These are phyloP conservation scores for Papiliotrema flavescens DNA, from an alignment of 1,284 basidiomycete species.

Conservation along the genomic window DNA sequence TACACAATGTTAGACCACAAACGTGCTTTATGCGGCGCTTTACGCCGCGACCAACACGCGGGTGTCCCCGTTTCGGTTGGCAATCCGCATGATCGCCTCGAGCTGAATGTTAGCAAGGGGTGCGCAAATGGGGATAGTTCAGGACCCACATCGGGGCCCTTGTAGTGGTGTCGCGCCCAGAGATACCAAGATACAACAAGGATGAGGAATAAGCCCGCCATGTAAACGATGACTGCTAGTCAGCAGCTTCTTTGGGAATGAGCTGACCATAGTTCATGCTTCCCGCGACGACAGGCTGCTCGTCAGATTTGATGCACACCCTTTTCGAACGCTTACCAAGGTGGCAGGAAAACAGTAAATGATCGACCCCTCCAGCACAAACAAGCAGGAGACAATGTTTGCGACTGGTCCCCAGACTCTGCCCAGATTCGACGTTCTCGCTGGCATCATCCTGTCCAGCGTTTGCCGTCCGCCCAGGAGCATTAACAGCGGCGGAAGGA, in stretches of 20 bases:
- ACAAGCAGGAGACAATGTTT: slow-evolving; percentile 18
- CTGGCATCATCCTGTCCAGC: slow-evolving; percentile 15
- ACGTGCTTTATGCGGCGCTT: too few species aligned
- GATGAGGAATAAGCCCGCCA: slow-evolving; percentile 10
- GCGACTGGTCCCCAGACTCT: slow-evolving; percentile 15
- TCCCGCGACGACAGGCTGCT: slow-evolving; percentile 13
- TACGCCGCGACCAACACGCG: too few species aligned
- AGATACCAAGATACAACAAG: slow-evolving; percentile 12
- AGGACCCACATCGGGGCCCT: slow-evolving; percentile 10
- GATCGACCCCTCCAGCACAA: slow-evolving; percentile 15
- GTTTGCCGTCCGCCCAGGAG: slow-evolving; percentile 13
- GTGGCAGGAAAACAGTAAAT: slow-evolving; percentile 24
- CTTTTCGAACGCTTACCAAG: slow-evolving; percentile 7
- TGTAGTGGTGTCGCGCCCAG: slow-evolving; percentile 9
- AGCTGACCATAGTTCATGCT: slow-evolving; percentile 23
- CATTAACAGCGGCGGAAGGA: slow-evolving; percentile 16
- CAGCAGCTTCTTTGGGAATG: not conserved
- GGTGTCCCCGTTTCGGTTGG: not conserved
- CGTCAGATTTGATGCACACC: not conserved
- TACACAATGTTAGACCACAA: too few species aligned
- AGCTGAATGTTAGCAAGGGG: not conserved
- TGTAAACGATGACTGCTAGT: slow-evolving; percentile 17
- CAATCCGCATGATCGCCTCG: not conserved
- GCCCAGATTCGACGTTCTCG: slow-evolving; percentile 19
- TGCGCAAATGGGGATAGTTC: not conserved